Base-by-base conservation (phyloP, 2,329 filamentous ascomycete genomes). In the Emergomyces pasteurianus region DNA sequence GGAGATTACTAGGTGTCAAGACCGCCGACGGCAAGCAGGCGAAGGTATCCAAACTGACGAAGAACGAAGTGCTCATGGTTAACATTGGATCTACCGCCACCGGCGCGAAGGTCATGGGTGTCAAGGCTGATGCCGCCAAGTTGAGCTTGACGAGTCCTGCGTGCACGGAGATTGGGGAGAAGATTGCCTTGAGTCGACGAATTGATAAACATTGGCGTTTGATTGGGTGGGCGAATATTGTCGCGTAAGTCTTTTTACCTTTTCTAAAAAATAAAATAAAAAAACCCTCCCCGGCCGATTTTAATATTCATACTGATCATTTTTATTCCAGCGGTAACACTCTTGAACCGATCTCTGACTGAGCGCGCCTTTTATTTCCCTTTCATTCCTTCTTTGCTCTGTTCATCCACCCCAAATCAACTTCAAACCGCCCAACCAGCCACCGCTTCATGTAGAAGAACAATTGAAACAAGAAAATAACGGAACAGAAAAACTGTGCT, bases 11-110 rank as follows among this genome's bases (percentile, higher is more conserved):
- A 61, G 94, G 94, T 85, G 94, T 99, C 71, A 92, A 95, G 80
- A 96, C 94, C 54, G 91, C 92, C 65, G 94, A 99, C 69, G 94
- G 94, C 74, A 99, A 99, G 83, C 94, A 97, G 79, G 92, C 92
- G 72, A 99, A 99, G 87, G 94, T 99, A 67, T 91, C 92, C 70
- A 99, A 99, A 81, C 83, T 99, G 66, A 82, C 91, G 61, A 99
- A 97, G 86, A 96, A 96, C 79, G 94, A 99, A 77, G 91, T 97
- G 71, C 87, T 99, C 77, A 97, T 99, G 94, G 94, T 99, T 67
- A 99, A 99, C 82, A 99, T 99, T 73, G 94, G 94, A 64, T 96
- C 90, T 43, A 97, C 92, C 10, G 95, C 94, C 54, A 96, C 92
- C 16, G 94, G 94, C 77, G 94, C 94, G 67, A 99, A 97, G 85